Conservation (phyloP, 139 green algal species). For the Closterium sp. region DNA sequence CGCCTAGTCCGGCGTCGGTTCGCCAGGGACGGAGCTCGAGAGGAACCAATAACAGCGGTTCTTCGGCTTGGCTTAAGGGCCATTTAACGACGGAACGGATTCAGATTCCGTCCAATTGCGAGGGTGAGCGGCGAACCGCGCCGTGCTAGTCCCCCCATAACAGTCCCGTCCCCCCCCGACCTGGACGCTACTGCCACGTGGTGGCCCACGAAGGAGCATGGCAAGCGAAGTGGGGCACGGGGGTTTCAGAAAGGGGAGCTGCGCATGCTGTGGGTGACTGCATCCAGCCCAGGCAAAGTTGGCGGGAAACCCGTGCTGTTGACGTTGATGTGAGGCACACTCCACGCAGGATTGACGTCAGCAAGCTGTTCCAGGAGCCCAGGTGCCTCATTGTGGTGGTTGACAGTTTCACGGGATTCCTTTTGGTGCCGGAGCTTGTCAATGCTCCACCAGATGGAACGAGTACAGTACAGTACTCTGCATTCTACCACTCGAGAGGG, state of each 20-base stretch:
- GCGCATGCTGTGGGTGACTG: not conserved
- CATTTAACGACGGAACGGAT: not conserved
- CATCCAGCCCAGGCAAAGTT: not conserved
- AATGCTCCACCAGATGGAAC: not conserved
- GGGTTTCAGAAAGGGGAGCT: not conserved
- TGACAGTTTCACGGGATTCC: not conserved
- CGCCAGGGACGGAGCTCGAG: not conserved
- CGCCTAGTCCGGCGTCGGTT: not conserved
- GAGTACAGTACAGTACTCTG: no score
- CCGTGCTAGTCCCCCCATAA: not conserved
- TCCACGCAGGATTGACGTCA: not conserved
- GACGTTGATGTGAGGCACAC: not conserved
- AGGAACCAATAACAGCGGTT: not conserved
- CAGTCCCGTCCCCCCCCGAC: no score
- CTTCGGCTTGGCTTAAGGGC: not conserved
- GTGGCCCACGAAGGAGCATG: not conserved
- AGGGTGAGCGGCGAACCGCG: not conserved
- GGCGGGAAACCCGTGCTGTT: not conserved
- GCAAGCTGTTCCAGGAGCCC: not conserved
- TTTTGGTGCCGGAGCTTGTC: not conserved
- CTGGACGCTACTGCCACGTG: not conserved
- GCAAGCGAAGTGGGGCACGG: not conserved
- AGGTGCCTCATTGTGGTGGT: not conserved
- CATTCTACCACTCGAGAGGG: no score
- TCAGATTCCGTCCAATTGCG: not conserved